Conservation (phyloP, 805 yeast species). For the Wickerhamiella hasegawae region DNA sequence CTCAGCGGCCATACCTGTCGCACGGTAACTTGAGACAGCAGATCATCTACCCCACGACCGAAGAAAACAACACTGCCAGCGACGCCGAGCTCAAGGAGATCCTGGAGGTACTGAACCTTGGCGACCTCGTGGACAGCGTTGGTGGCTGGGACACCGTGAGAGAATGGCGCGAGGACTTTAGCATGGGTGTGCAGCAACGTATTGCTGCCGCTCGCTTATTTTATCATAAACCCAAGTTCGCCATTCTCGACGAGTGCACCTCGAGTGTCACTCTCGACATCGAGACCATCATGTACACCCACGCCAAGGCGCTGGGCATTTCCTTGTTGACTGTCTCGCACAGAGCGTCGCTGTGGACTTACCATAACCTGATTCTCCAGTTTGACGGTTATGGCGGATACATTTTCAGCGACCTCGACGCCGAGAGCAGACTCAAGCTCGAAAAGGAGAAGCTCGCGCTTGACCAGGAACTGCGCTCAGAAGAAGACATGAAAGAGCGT, state of each 20-base stretch:
- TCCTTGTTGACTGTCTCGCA: constrained; percentile 84
- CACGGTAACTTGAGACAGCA: constrained; percentile 73
- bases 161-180: constrained; percentile 80
- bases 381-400: constrained; percentile 76
- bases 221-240: constrained; percentile 83
- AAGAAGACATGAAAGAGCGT: constrained; percentile 49
- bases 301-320: constrained; percentile 64
- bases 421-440: constrained; percentile 50
- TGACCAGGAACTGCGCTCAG: constrained; percentile 56
- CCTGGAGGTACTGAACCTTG: constrained; percentile 22
- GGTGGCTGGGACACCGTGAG: constrained; percentile 51
- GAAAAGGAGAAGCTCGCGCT: constrained; percentile 64
- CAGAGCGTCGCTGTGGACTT: constrained; percentile 83
- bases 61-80: constrained; percentile 28
- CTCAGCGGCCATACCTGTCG: constrained; percentile 81
- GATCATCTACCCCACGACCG: constrained; percentile 71
- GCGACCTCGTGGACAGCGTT: constrained; percentile 20
- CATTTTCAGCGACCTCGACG: constrained; percentile 46
- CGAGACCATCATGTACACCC: constrained; percentile 76
- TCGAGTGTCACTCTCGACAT: constrained; percentile 83
- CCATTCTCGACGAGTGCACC: constrained; percentile 90
- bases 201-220: constrained; percentile 86
- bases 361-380: constrained; percentile 67
- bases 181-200: constrained; percentile 85
- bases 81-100: constrained; percentile 23